phyloP scores from a whole-genome alignment of 495 filamentous ascomycete genomes.

The Talaromyces thailandensis region DNA sequence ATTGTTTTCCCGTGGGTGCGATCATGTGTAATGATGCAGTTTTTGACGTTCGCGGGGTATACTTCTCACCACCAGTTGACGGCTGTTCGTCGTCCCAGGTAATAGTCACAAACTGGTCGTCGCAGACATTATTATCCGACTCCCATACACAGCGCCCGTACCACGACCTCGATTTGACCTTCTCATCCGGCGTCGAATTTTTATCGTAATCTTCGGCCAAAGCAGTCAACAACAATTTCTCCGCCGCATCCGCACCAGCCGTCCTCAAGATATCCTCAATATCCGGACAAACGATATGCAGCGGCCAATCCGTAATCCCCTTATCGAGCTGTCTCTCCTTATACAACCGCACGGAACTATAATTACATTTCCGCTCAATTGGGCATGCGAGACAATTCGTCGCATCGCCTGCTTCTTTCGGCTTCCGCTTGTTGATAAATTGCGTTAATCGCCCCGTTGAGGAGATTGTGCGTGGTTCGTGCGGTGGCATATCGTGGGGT shows the following conservation, averaged over 20 bases:
- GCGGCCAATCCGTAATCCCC: conserved; percentile 66
- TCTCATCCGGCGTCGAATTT: conserved; percentile 31
- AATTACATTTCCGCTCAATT: conserved; percentile 63
- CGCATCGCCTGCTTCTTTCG: conserved; percentile 56
- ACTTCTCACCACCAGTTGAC: background rate
- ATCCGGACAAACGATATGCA: conserved; percentile 80
- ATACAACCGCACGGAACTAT: conserved; percentile 78
- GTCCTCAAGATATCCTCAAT: conserved; percentile 56
- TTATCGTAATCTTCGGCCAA: conserved; percentile 62
- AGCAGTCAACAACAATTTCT: conserved; percentile 18
- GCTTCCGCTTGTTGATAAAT: conserved; percentile 68
- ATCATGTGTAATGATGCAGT: conserved; percentile 91
- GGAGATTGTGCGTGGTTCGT: conserved; percentile 64
- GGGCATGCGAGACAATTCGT: conserved; percentile 87
- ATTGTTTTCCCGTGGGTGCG: conserved; percentile 78
- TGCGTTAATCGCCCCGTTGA: conserved; percentile 57
- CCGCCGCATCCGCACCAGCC: conserved; percentile 15
- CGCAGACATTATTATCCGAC: conserved; percentile 77
- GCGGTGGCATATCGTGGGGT: conserved; percentile 33
- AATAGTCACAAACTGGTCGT: conserved; percentile 83
- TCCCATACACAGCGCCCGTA: conserved; percentile 94
- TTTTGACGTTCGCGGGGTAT: conserved; percentile 52
- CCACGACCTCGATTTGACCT: conserved; percentile 61
- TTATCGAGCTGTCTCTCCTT: conserved; percentile 45
- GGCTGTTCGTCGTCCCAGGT: conserved; percentile 53